phyloP scores from a whole-genome alignment of 257 asterid species.

The Solanum clarkiae region DNA sequence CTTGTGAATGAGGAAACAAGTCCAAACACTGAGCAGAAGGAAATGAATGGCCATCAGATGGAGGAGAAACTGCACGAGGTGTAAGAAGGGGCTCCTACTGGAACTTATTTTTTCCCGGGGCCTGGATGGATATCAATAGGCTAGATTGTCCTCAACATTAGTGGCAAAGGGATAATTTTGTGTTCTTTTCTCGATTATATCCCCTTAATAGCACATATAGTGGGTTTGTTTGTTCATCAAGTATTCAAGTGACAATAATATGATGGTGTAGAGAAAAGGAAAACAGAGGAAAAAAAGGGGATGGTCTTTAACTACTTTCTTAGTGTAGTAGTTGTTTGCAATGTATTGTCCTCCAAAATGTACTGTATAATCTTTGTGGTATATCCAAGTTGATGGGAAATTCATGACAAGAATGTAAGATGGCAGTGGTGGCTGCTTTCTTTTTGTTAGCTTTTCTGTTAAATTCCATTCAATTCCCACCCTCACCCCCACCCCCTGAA shows the following conservation, averaged over 20 bases:
- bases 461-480: neutral
- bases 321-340: neutral
- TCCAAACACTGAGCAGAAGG: conserved; percentile 11
- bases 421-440: neutral
- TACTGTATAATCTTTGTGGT: neutral
- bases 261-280: neutral
- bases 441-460: neutral
- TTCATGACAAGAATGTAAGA: neutral
- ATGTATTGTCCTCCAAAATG: neutral
- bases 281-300: neutral
- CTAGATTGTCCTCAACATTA: neutral
- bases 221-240: conserved; percentile 9
- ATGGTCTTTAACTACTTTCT: neutral
- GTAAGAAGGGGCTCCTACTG: neutral
- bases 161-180: neutral
- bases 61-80: conserved; percentile 25
- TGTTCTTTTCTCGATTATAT: neutral
- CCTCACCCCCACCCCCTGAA: neutral
- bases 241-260: neutral
- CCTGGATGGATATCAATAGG: neutral
- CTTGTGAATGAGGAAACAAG: conserved; percentile 11
- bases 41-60: conserved; percentile 32
- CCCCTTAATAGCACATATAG: neutral
- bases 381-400: neutral
- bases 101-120: neutral